Evolutionary conservation across 2,329 filamentous ascomycete genomes (phyloP).

Genomic region (Pestalotiopsis sp.): DNA sequence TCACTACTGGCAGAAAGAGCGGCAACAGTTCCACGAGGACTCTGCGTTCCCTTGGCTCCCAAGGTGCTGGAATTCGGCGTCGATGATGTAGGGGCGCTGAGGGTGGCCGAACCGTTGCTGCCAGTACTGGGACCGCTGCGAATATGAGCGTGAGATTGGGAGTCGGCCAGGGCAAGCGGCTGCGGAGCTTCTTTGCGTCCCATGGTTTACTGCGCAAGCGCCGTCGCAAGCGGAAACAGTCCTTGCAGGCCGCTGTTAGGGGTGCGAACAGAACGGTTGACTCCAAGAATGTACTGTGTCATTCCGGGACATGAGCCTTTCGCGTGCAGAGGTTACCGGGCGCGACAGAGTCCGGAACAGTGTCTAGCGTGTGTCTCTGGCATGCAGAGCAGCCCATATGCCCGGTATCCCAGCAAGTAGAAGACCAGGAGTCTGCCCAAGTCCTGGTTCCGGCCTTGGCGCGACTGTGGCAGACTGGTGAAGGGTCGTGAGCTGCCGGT

Average conservation of each 20-base stretch:
- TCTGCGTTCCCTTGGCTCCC: neutral
- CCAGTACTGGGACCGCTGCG: slow-evolving; percentile 21
- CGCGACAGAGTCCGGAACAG: slow-evolving; percentile 7
- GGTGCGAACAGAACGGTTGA: neutral
- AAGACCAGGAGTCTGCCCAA: slow-evolving; percentile 20
- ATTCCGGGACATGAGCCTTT: slow-evolving; percentile 8
- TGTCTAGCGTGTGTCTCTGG: slow-evolving; percentile 7
- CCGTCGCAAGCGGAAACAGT: slow-evolving; percentile 11
- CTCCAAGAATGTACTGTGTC: slow-evolving; percentile 13
- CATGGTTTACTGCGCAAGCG: slow-evolving; percentile 37
- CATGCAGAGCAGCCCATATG: slow-evolving; percentile 11
- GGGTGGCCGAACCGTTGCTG: slow-evolving; percentile 12
- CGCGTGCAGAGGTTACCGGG: slow-evolving; percentile 6
- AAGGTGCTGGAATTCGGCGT: slow-evolving; percentile 2
- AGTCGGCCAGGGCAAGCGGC: slow-evolving; percentile 54
- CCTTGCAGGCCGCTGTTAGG: slow-evolving; percentile 3
- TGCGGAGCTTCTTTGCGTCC: slow-evolving; percentile 60
- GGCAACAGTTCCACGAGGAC: slow-evolving; percentile 1
- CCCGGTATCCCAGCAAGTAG: slow-evolving; percentile 4
- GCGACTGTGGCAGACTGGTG: slow-evolving; percentile 28
- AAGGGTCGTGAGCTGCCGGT: slow-evolving; percentile 21
- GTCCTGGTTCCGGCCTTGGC: slow-evolving; percentile 34
- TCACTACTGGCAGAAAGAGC: slow-evolving; percentile 12
- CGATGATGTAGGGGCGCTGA: slow-evolving; percentile 13
- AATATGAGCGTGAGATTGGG: slow-evolving; percentile 34